Evolutionary conservation across 2,329 filamentous ascomycete genomes (phyloP), one percentile per base, ranked within the genome.

Genomic region (Alternaria viburni): DNA sequence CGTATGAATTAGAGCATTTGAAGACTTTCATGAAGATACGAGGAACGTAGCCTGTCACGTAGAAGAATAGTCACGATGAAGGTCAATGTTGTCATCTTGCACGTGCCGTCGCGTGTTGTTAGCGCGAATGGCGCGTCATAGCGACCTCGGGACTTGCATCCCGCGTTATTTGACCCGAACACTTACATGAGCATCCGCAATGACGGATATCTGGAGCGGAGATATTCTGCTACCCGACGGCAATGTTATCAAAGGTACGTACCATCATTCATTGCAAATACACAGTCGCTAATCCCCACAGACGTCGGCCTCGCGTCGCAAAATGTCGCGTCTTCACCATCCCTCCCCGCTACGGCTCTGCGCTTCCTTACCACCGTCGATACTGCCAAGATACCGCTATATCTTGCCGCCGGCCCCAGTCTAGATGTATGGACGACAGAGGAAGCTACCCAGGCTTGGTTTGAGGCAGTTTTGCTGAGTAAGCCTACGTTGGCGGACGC

Each of bases 361-460:
- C 74, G 70, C 62, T 83, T 81, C 62, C 74, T 82, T 6, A 74
- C 79, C 6, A 69, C 78, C 25, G 82, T 84, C 36, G 77, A 82
- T 15, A 77, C 76, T 6, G 66, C 75, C 2, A 75, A 69, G 5
- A 77, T 84, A 25, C 82, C 82, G 0, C 59, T 84, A 6, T 79
- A 80, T 36, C 72, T 83, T 4, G 71, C 79, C 26, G 69, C 74
- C 23, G 80, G 81, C 1, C 75, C 79, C 3, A 77, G 74, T 32
- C 65, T 79, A 8, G 73, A 80, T 56, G 81, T 83, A 2, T 80
- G 73, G 68, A 82, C 81, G 1, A 68, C 69, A 1, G 71, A 64
- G 7, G 45, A 70, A 26, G 69, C 69, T 3, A 81, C 81, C 1
- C 72, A 81, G 64, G 60, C 67, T 50, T 84, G 81, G 81, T 83